These are phyloP conservation scores for Globisporangium viniferum DNA, from an alignment of 352 stramenopile species.

Conservation along the genomic window DNA sequence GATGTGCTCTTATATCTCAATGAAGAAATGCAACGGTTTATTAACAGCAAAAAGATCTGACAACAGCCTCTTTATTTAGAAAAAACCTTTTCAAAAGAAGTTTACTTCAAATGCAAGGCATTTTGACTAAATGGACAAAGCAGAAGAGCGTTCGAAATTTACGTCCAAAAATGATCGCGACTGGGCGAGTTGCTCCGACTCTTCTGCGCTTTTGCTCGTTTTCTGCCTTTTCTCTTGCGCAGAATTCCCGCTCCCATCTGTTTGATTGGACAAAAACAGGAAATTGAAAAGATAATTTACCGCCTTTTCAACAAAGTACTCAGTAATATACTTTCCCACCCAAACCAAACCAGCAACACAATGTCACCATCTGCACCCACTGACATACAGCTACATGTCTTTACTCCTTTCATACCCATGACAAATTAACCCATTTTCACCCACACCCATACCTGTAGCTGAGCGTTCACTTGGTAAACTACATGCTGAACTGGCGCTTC, in stretches of 20 bases:
- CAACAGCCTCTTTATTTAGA: not conserved
- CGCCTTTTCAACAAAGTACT: not conserved
- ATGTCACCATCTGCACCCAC: not conserved
- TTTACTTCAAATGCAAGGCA: not conserved
- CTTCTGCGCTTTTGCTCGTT: not conserved
- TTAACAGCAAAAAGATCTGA: too few species aligned
- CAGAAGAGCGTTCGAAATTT: slow-evolving; percentile 1
- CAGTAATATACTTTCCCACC: not conserved
- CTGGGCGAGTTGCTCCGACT: slow-evolving; percentile 10
- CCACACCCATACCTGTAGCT: not conserved
- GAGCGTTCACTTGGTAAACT: not conserved
- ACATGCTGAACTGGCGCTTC: slow-evolving; percentile 3
- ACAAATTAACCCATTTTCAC: not conserved
- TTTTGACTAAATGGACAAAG: slow-evolving; percentile 10
- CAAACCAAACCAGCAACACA: not conserved
- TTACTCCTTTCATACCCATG: not conserved
- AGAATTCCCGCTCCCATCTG: not conserved
- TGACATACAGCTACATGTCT: not conserved
- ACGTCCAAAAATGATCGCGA: slow-evolving; percentile 5
- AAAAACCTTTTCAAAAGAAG: not conserved
- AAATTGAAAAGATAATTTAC: not conserved
- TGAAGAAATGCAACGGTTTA: too few species aligned
- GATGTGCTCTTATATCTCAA: too few species aligned
- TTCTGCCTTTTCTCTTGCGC: slow-evolving; percentile 1
- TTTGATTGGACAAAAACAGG: not conserved